phyloP scores from a whole-genome alignment of 768 basidiomycete genomes.

The Collybia mongolica region DNA sequence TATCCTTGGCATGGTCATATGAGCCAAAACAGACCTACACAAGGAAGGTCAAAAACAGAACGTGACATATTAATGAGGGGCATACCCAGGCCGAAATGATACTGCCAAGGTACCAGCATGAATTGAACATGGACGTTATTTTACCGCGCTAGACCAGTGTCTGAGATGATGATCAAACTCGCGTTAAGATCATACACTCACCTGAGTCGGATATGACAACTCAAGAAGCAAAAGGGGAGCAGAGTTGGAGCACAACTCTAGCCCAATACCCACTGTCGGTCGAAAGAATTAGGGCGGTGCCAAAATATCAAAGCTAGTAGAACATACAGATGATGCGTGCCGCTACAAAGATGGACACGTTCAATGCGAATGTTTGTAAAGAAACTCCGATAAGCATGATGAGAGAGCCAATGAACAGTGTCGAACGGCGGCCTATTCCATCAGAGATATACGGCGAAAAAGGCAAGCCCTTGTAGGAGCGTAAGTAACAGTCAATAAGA shows the following conservation, averaged over 20 bases:
- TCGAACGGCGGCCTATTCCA: conserved; percentile 53
- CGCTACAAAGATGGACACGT: conserved; percentile 51
- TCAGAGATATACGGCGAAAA: conserved; percentile 64
- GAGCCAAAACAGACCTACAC: conserved; percentile 40
- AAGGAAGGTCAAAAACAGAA: not conserved
- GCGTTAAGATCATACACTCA: conserved; percentile 20
- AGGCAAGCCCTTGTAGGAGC: conserved; percentile 47
- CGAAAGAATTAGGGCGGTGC: conserved; percentile 2
- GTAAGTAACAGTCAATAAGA: conserved; percentile 3
- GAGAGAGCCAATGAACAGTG: conserved; percentile 58
- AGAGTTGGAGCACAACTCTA: conserved; percentile 60
- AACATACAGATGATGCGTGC: conserved; percentile 53
- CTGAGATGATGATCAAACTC: not conserved
- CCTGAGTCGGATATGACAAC: conserved; percentile 71
- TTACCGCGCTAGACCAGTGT: conserved; percentile 39
- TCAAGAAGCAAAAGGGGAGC: conserved; percentile 65
- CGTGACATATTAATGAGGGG: not conserved
- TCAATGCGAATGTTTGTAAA: conserved; percentile 47
- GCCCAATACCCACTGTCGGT: conserved; percentile 58
- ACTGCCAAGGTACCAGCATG: conserved; percentile 74
- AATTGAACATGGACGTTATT: conserved; percentile 68
- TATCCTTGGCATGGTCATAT: conserved; percentile 33
- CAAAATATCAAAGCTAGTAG: not conserved
- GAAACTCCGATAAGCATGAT: conserved; percentile 67
- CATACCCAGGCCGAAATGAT: conserved; percentile 52